Evolutionary conservation across 2,329 filamentous ascomycete species (phyloP).

Genomic region (Sporothrix inflata): DNA sequence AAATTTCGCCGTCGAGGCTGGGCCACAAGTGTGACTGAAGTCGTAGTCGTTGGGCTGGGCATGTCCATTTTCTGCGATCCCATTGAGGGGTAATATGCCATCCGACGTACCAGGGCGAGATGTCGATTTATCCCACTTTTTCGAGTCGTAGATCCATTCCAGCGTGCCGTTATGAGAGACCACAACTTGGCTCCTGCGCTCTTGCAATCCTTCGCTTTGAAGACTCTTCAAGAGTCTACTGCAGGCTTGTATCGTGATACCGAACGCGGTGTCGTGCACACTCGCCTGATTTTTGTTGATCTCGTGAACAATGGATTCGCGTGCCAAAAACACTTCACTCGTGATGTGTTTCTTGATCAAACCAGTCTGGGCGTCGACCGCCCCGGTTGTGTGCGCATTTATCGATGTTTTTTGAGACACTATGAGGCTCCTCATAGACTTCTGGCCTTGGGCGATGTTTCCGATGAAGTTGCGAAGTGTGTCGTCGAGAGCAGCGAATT

Average conservation of each 20-base stretch:
- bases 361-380: neutral
- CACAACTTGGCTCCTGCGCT: neutral
- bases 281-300: neutral
- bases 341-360: neutral
- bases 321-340: neutral
- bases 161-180: neutral
- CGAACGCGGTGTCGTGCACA: no score
- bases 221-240: neutral
- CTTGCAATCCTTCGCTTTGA: neutral
- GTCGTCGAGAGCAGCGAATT: neutral
- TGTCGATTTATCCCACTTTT: neutral
- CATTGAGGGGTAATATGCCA: neutral
- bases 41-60: neutral
- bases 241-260: neutral
- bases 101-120: neutral
- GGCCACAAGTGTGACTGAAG: neutral
- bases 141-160: conserved; percentile 16
- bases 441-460: conserved; percentile 2
- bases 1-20: neutral
- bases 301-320: neutral
- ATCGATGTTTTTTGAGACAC: neutral
- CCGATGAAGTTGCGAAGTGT: neutral
- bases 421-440: neutral
- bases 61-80: neutral
- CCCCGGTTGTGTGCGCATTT: neutral